These are phyloP conservation scores for Jamesozyma jinghongensis DNA, from an alignment of 805 yeast genomes.

Conservation along the genomic window DNA sequence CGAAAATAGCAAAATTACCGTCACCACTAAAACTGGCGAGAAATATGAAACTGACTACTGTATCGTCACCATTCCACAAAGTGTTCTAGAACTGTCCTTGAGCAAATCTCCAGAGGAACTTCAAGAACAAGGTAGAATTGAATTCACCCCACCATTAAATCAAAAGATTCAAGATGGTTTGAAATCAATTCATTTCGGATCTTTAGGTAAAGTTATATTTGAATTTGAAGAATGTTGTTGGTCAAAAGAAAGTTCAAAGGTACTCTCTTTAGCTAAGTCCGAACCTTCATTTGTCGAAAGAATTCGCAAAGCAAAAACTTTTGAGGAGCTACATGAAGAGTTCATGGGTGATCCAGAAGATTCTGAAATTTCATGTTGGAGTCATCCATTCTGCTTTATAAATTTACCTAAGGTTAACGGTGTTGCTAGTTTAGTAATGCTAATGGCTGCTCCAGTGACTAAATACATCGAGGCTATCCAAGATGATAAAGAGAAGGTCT, in stretches of 20 bases:
- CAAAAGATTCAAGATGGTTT: slow-evolving; percentile 36
- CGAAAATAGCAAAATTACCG: slow-evolving; percentile 20
- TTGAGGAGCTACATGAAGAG: slow-evolving; percentile 10
- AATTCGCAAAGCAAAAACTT: slow-evolving; percentile 15
- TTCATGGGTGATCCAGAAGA: slow-evolving; percentile 3
- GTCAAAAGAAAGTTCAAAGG: slow-evolving; percentile 44
- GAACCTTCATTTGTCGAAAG: slow-evolving; percentile 9
- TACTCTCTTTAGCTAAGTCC: slow-evolving; percentile 36
- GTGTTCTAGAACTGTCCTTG: slow-evolving; percentile 43
- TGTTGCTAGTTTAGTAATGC: slow-evolving; percentile 48
- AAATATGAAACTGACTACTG: slow-evolving; percentile 41
- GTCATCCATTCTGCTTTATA: slow-evolving; percentile 52
- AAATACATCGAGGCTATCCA: slow-evolving; percentile 45
- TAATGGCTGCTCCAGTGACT: slow-evolving; percentile 69
- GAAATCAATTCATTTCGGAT: slow-evolving; percentile 47
- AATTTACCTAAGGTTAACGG: slow-evolving; percentile 45
- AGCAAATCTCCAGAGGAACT: slow-evolving; percentile 4
- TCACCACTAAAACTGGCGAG: slow-evolving; percentile 31
- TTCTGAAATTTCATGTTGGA: slow-evolving; percentile 34
- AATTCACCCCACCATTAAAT: slow-evolving; percentile 51
- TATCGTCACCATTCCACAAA: slow-evolving; percentile 71
- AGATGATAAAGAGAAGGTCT: slow-evolving; percentile 41
- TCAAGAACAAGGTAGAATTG: slow-evolving; percentile 35
- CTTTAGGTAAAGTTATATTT: slow-evolving; percentile 62
- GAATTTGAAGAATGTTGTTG: slow-evolving; percentile 60